These are phyloP conservation scores for Alternaria sp. DNA, from an alignment of 2,329 filamentous ascomycete species.

Conservation along the genomic window DNA sequence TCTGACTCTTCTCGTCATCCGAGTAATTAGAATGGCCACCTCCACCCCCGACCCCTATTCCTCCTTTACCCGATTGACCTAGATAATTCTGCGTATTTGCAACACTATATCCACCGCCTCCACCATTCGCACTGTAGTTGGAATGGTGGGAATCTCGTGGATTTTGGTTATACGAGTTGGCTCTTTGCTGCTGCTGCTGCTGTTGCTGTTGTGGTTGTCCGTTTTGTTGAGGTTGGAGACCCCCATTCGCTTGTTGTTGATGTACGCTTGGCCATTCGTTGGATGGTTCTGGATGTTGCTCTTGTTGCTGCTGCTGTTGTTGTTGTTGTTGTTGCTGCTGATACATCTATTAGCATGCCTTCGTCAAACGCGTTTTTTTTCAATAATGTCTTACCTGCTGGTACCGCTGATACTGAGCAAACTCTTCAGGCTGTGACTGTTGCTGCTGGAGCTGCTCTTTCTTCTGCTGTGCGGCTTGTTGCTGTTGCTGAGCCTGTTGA, in stretches of 20 bases:
- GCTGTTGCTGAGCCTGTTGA: constrained; percentile 62
- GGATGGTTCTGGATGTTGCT: constrained; percentile 30
- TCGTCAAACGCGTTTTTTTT: too few species aligned
- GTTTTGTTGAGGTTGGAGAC: constrained; percentile 21
- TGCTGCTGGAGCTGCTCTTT: constrained; percentile 58
- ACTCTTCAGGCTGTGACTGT: constrained; percentile 52
- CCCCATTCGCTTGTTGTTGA: constrained; percentile 27
- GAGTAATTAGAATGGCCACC: constrained; percentile 40
- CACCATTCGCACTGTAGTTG: constrained; percentile 35
- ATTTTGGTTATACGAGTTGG: constrained; percentile 30
- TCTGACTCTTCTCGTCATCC: constrained; percentile 42
- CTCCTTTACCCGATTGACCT: constrained; percentile 39
- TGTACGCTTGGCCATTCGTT: constrained; percentile 36
- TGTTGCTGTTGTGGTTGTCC: constrained; percentile 15
- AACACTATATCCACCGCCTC: constrained; percentile 46
- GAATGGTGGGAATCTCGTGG: constrained; percentile 48
- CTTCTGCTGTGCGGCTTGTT: constrained; percentile 51
- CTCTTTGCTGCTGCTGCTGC: constrained; percentile 7
- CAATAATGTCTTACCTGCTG: constrained; percentile 40
- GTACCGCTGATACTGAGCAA: constrained; percentile 52
- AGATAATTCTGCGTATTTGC: constrained; percentile 50
- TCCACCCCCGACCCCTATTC: constrained; percentile 12
- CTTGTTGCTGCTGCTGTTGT: constrained; percentile 35
- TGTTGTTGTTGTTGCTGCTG: constrained; percentile 33
- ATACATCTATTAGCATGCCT: constrained; percentile 3